Evolutionary conservation across 2,329 filamentous ascomycete genomes (phyloP).

Genomic region (Aspergillus sp.): DNA sequence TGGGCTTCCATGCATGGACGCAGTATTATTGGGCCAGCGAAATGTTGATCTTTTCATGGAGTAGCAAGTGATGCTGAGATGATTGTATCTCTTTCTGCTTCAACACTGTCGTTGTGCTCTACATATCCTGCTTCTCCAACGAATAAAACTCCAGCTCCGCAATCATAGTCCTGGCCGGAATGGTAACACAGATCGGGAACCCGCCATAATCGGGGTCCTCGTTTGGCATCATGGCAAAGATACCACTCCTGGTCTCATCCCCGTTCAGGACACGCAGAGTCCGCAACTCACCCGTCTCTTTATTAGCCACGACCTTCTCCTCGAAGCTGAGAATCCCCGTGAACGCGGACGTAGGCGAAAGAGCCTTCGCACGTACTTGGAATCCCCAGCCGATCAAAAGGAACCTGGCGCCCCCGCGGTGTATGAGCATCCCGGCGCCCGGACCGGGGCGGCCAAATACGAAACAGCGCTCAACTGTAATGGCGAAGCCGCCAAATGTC

Average conservation of each 20-base stretch:
- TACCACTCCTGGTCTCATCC: slow-evolving; percentile 49
- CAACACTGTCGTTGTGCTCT: too few relatives aligned
- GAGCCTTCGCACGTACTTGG: slow-evolving; percentile 31
- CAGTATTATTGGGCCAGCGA: too few relatives aligned
- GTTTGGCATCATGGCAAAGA: slow-evolving; percentile 54
- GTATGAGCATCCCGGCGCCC: slow-evolving; percentile 44
- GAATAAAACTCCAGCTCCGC: too few relatives aligned
- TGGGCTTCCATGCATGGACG: not conserved
- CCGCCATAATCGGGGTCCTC: slow-evolving; percentile 56
- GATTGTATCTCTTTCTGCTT: too few relatives aligned
- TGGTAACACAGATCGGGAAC: slow-evolving; percentile 55
- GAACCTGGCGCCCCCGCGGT: slow-evolving; percentile 38
- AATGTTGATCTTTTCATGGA: too few relatives aligned
- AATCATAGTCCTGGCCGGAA: slow-evolving; percentile 38
- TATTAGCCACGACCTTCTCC: slow-evolving; percentile 37
- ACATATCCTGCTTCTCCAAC: too few relatives aligned
- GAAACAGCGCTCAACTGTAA: slow-evolving; percentile 44
- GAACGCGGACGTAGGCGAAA: slow-evolving; percentile 34
- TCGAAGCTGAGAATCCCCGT: slow-evolving; percentile 44
- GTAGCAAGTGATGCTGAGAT: too few relatives aligned
- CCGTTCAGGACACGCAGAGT: slow-evolving; percentile 41
- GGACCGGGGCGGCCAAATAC: slow-evolving; percentile 45
- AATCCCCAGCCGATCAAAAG: slow-evolving; percentile 48
- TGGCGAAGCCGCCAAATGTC: slow-evolving; percentile 26
- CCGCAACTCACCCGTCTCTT: slow-evolving; percentile 34